Conservation (phyloP, 176 grass and related monocot genomes). For the Canna indica region DNA sequence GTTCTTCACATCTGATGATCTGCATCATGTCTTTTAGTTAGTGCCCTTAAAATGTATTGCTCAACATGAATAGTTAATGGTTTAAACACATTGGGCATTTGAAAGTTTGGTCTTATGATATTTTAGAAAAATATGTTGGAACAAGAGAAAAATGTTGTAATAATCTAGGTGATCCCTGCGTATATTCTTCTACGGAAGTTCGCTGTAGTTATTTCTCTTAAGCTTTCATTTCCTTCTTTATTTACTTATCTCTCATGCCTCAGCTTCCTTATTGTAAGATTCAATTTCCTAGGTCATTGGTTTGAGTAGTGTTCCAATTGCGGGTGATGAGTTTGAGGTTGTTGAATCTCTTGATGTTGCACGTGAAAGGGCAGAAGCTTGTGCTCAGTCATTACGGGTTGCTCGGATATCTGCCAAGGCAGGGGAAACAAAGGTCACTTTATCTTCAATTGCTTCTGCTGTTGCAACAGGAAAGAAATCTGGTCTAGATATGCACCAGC, state of each 20-base stretch:
- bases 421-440: conserved; percentile 77
- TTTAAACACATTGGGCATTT: not conserved
- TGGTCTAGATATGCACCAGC: conserved; percentile 71
- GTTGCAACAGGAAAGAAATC: conserved; percentile 53
- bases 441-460: conserved; percentile 68
- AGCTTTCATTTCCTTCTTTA: conserved; percentile 7
- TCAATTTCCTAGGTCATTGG: conserved; percentile 54
- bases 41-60: not conserved
- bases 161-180: not conserved
- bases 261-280: not conserved
- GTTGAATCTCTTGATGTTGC: conserved; percentile 58
- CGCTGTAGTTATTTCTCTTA: not conserved
- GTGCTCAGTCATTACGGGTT: conserved; percentile 43
- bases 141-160: not conserved
- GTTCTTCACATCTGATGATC: not conserved
- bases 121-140: not conserved
- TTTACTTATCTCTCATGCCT: not conserved
- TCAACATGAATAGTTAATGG: not conserved
- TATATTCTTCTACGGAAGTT: not conserved
- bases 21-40: not conserved
- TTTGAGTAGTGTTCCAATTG: conserved; percentile 71
- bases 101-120: not conserved
- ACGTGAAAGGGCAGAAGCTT: conserved; percentile 40
- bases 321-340: conserved; percentile 86
- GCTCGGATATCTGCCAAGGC: conserved; percentile 72